Conservation (phyloP, 2,329 filamentous ascomycete genomes). For the Bipolaris gigantea region DNA sequence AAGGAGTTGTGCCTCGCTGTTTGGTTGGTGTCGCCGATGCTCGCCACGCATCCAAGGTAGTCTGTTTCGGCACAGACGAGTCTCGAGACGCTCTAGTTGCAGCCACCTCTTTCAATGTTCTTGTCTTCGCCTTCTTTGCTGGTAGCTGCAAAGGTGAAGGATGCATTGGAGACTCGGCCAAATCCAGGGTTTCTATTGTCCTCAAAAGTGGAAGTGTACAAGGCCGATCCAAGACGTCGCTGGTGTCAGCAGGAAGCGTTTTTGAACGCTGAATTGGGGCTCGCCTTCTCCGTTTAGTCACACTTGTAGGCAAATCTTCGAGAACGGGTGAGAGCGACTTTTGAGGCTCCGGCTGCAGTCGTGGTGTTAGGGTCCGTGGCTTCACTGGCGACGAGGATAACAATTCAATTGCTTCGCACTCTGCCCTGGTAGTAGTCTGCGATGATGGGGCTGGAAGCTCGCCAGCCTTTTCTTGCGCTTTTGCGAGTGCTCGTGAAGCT, state of each 20-base stretch:
- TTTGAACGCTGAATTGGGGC: conserved; percentile 41
- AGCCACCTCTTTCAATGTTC: conserved; percentile 3
- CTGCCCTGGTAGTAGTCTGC: conserved; percentile 1
- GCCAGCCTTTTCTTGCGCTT: conserved; percentile 18
- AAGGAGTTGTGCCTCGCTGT: conserved; percentile 4
- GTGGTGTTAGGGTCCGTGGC: neutral
- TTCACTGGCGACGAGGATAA: conserved; percentile 36
- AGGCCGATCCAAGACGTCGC: conserved; percentile 14
- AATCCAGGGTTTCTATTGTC: conserved; percentile 34
- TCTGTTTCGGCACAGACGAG: conserved; percentile 28
- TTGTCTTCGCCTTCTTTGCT: conserved; percentile 29
- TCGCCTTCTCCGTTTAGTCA: conserved; percentile 35
- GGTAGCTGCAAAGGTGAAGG: conserved; percentile 31
- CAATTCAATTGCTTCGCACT: conserved; percentile 27
- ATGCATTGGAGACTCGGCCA: conserved; percentile 26
- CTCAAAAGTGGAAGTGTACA: conserved; percentile 20
- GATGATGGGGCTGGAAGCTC: neutral
- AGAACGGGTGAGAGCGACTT: conserved; percentile 24
- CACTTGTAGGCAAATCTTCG: conserved; percentile 32
- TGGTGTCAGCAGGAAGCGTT: conserved; percentile 29
- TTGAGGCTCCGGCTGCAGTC: conserved; percentile 8
- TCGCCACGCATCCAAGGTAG: conserved; percentile 38
- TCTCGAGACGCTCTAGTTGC: conserved; percentile 11
- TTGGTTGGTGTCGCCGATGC: conserved; percentile 33
- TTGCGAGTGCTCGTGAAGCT: conserved; percentile 20